Evolutionary conservation across 768 basidiomycete species (phyloP), one percentile per base, ranked within the genome.

Genomic region (Leucosporidium scottii): DNA sequence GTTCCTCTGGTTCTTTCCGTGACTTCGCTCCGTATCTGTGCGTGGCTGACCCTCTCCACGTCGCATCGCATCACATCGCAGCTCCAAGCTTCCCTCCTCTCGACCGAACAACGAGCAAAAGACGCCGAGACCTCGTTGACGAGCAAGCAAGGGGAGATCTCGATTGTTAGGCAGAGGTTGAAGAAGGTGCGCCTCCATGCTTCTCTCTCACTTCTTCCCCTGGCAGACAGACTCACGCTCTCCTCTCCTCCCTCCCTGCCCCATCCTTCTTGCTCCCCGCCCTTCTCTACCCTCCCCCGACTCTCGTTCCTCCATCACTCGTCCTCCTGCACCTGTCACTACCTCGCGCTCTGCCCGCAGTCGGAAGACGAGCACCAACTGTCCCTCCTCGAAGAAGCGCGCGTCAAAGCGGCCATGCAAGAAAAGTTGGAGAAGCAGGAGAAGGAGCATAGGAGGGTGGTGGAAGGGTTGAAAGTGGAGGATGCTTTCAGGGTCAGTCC

Each of bases 401-500:
- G 44, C 13, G 63, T 62, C 53, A 58, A 50, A 44, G 47, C 25
- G 8, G 23, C 36, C 18, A 28, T 68, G 10, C 25, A 28, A 13
- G 36, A 48, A 6, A 17, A 17, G 15, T 36, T 71, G 17, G 56
- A 49, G 21, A 31, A 28, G 48, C 63, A 65, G 28, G 66, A 71
- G 48, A 65, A 65, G 58, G 70, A 71, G 21, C 27, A 56, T 23
- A 28, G 36, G 55, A 28, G 36, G 3, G 56, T 55, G 17, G 5
- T 64, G 8, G 61, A 68, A n/a, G 5, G 17, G 8, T 27, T 58
- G 2, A 59, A 60, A 48, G 50, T 56, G 10, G 58, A 62, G 10
- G 59, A 39, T 18, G 66, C 61, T 1, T 71, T 71, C 48, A n/a
- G 54, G n/a, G 68, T 69, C 17, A 25, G 64, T 65, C 53, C n/a